Conservation (phyloP, 805 yeast species). For the Grigorovia humatica region DNA sequence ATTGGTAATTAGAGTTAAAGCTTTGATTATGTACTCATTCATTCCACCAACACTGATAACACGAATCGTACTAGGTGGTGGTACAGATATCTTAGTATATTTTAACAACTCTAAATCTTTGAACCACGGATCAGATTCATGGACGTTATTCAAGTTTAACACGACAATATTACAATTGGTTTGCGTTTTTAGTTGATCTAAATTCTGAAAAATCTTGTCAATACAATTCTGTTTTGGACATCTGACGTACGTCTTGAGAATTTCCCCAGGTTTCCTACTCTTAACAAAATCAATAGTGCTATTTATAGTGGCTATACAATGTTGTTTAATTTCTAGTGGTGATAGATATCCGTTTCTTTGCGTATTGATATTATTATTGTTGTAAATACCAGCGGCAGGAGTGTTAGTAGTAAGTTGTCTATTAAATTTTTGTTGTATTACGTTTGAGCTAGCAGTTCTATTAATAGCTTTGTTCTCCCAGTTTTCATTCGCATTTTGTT, state of each 20-base stretch:
- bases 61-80: slow-evolving; percentile 26
- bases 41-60: slow-evolving; percentile 27
- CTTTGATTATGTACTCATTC: slow-evolving; percentile 24
- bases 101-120: slow-evolving; percentile 15
- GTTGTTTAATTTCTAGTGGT: slow-evolving; percentile 23
- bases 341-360: slow-evolving; percentile 13
- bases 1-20: slow-evolving; percentile 15
- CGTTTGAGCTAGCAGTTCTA: background rate
- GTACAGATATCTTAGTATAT: slow-evolving; percentile 13
- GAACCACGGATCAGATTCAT: slow-evolving; percentile 27
- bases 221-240: slow-evolving; percentile 25
- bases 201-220: slow-evolving; percentile 19
- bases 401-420: too few species aligned
- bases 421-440: background rate
- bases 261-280: slow-evolving; percentile 23
- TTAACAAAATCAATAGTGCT: slow-evolving; percentile 21
- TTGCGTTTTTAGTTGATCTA: slow-evolving; percentile 24
- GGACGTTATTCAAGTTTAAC: slow-evolving; percentile 25
- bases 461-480: background rate
- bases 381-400: background rate
- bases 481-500: background rate
- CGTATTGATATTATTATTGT: background rate
- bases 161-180: slow-evolving; percentile 28
- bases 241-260: slow-evolving; percentile 24
- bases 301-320: slow-evolving; percentile 21